Evolutionary conservation across 169 alveolate species (phyloP).

Genomic region (Plasmodium falciparum): DNA sequence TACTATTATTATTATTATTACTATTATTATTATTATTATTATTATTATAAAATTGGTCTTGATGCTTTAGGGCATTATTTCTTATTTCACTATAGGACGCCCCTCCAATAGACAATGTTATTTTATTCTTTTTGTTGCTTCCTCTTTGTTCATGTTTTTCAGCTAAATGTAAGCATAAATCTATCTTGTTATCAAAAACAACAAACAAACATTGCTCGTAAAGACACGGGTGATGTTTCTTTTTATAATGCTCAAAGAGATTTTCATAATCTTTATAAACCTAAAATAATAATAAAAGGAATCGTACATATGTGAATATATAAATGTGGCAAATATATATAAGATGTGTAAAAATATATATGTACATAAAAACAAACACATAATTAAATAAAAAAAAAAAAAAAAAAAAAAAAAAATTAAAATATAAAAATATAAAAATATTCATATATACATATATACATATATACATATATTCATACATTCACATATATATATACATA

Average conservation of each 20-base stretch:
- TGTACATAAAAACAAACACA: not conserved
- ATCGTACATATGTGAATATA: not conserved
- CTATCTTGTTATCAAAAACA: conserved; percentile 81
- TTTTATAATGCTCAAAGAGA: conserved; percentile 78
- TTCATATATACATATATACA: not conserved
- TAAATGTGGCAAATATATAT: not conserved
- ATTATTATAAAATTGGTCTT: not conserved
- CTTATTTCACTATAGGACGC: conserved; percentile 68
- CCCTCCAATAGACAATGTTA: conserved; percentile 62
- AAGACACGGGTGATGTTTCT: conserved; percentile 80
- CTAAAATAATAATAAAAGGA: conserved; percentile 6
- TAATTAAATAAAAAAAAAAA: not conserved
- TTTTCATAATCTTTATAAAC: conserved; percentile 79
- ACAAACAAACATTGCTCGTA: conserved; percentile 83
- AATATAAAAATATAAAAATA: not conserved
- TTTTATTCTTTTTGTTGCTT: conserved; percentile 40
- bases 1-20: not conserved
- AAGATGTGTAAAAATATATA: not conserved
- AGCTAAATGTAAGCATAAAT: conserved; percentile 79
- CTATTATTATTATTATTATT: not conserved
- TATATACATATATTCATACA: not conserved
- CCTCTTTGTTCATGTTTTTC: conserved; percentile 76
- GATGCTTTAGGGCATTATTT: conserved; percentile 7
- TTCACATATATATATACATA: too few relatives aligned
- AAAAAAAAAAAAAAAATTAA: not conserved